Evolutionary conservation across 2,329 filamentous ascomycete genomes (phyloP), one percentile per base, ranked within the genome.

Genomic region (Amauroascus verrucosus): DNA sequence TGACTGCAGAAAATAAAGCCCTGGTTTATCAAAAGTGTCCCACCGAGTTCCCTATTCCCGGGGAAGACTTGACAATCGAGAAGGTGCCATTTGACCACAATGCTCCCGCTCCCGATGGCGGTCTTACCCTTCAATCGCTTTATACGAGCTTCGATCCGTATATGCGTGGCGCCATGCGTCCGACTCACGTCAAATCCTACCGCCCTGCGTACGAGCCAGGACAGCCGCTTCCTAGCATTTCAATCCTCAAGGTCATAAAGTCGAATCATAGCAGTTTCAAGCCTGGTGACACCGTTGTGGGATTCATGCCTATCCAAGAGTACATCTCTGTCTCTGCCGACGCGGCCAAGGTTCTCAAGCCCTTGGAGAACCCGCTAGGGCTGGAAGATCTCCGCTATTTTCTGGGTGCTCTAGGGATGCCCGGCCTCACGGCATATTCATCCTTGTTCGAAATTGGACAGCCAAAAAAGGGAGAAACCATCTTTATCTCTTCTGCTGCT

Each of bases 111-210:
- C 77, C 81, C 22, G 67, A 78, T 43, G 84, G 85, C 58, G 83
- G 88, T 38, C 67, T 94, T 47, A 80, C 80, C 30, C 71, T 84
- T 59, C 80, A 88, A 72, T 79, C 85, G 61, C 78, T 84, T 63
- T 88, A 85, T 68, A 76, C 82, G 59, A 90, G 86, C 38, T 85
- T 85, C 71, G 88, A 95, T 69, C 88, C 88, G 1, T 95, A 94
- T 74, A 81, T 86, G 75, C 85, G 89, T 54, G 85, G 85, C 56
- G 80, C 81, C 60, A 90, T 95, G 85, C 83, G 87, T 46, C 70
- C 75, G 46, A 65, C 85, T 6, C 67, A 74, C 33, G 62, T 72
- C 65, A 81, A 85, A 71, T 88, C 85, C 8, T 93, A 89, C 74
- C 67, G 75, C 20, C 74, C 83, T 1, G 69, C 84, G 1, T 88